These are phyloP conservation scores for Solanum clarkiae DNA, from an alignment of 257 asterid species.

Conservation along the genomic window DNA sequence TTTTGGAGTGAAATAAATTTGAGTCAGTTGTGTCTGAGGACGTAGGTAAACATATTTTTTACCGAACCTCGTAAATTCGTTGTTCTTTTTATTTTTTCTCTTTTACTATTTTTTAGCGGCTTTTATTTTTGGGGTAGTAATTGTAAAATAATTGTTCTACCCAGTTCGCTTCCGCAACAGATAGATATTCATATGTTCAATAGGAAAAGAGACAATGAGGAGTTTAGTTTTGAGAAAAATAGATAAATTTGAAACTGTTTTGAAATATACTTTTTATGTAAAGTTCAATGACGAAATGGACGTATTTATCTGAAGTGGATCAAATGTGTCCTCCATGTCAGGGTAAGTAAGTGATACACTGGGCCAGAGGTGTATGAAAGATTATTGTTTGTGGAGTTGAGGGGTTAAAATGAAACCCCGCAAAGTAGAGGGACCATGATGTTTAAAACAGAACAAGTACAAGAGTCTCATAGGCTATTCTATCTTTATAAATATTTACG, in stretches of 20 bases:
- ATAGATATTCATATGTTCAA: too few relatives aligned
- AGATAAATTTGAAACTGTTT: background rate
- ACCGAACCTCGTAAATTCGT: too few relatives aligned
- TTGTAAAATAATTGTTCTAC: too few relatives aligned
- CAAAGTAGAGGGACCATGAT: background rate
- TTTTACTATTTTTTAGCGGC: too few relatives aligned
- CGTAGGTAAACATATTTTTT: too few relatives aligned
- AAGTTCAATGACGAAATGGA: background rate
- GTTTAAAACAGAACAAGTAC: background rate
- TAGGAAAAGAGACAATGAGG: too few relatives aligned
- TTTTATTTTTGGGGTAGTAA: too few relatives aligned
- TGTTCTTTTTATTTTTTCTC: too few relatives aligned
- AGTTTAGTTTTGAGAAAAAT: background rate
- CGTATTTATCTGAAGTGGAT: background rate
- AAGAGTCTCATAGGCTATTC: background rate
- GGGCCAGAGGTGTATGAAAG: background rate
- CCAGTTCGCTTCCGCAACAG: too few relatives aligned
- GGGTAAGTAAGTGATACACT: background rate
- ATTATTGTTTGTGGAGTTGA: background rate
- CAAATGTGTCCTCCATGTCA: background rate
- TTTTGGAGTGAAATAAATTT: too few relatives aligned
- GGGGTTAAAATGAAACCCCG: background rate
- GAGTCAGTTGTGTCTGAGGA: too few relatives aligned
- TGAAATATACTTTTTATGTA: background rate
- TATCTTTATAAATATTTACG: background rate